phyloP scores from a whole-genome alignment of 2,329 filamentous ascomycete genomes.

The Blastomyces gilchristii region DNA sequence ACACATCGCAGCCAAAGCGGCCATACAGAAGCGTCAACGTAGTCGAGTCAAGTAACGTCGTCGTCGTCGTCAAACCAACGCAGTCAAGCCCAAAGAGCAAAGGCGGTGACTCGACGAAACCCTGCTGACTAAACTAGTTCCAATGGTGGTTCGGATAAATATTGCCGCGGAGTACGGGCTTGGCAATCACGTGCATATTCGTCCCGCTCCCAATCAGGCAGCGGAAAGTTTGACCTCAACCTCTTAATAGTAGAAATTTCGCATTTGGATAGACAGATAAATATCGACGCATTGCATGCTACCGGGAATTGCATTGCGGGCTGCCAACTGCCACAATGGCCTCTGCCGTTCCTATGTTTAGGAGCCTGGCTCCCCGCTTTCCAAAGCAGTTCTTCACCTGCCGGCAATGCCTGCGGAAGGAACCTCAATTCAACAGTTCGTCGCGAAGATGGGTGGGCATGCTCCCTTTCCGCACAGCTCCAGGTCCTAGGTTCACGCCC shows the following conservation, averaged over 20 bases:
- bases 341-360: slow-evolving; percentile 24
- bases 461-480: slow-evolving; percentile 19
- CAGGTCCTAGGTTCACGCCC: slow-evolving; percentile 20
- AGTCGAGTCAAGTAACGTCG: neutral
- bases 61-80: neutral
- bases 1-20: neutral
- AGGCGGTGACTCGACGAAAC: neutral
- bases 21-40: slow-evolving; percentile 4
- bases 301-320: neutral
- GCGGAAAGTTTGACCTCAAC: neutral
- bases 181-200: neutral
- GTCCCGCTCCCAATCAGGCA: neutral
- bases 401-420: slow-evolving; percentile 31
- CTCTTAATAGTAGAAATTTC: neutral
- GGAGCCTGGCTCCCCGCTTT: slow-evolving; percentile 28
- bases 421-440: slow-evolving; percentile 21
- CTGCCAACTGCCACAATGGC: slow-evolving; percentile 27
- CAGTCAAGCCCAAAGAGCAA: too few species aligned
- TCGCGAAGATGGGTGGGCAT: slow-evolving; percentile 25
- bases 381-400: slow-evolving; percentile 34
- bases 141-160: neutral
- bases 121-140: neutral
- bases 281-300: neutral
- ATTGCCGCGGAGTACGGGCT: neutral
- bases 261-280: neutral